Conservation (phyloP, 768 basidiomycete genomes). For the Pisolithus tinctorius region DNA sequence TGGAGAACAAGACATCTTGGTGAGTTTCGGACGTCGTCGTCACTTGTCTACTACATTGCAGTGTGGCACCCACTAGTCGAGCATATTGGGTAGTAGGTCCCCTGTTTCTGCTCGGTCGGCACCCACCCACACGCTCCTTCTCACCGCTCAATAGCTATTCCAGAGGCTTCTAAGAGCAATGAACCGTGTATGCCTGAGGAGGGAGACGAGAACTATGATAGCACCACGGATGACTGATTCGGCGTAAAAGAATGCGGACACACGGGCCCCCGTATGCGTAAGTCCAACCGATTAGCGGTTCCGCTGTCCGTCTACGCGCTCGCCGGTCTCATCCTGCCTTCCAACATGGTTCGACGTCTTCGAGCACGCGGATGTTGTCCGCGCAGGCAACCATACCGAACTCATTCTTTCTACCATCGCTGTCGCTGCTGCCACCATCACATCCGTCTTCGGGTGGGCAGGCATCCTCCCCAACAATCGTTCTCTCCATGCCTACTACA, state of each 20-base stretch:
- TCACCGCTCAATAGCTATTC: conserved; percentile 29
- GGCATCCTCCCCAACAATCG: conserved; percentile 83
- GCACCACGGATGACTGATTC: conserved; percentile 32
- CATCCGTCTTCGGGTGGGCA: conserved; percentile 68
- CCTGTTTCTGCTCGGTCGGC: neutral
- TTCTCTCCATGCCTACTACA: conserved; percentile 70
- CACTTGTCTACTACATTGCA: too few relatives aligned
- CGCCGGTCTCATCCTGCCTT: conserved; percentile 56
- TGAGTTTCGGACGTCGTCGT: too few relatives aligned
- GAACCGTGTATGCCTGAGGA: conserved; percentile 47
- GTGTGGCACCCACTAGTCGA: neutral
- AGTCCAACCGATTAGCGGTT: neutral
- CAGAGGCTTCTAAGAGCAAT: conserved; percentile 52
- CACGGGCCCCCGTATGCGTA: conserved; percentile 37
- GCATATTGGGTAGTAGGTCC: neutral
- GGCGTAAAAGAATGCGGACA: conserved; percentile 32
- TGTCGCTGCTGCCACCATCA: conserved; percentile 50
- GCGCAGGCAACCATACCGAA: conserved; percentile 61
- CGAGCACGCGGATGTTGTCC: conserved; percentile 60
- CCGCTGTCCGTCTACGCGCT: conserved; percentile 61
- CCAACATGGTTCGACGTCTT: conserved; percentile 76
- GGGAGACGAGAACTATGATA: conserved; percentile 53
- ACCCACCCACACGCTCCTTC: neutral
- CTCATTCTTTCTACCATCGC: conserved; percentile 68
- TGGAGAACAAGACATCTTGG: too few relatives aligned